Conservation (phyloP, 805 yeast genomes). For the Pichia scutulata region DNA sequence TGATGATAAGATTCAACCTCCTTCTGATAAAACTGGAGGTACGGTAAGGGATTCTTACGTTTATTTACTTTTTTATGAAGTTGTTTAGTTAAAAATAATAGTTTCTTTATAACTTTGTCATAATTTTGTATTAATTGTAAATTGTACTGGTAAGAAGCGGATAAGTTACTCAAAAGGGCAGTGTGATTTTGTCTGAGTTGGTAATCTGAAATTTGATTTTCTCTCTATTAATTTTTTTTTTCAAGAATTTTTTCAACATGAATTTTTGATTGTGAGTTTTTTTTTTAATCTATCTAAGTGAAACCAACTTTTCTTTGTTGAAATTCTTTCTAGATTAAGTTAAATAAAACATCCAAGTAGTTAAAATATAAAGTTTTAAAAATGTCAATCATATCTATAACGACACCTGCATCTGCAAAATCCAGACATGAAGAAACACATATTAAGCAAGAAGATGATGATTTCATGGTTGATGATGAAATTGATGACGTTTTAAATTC, state of each 20-base stretch:
- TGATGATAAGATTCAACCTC: constrained; percentile 51
- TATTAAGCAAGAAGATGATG: constrained; percentile 9
- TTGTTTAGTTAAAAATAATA: background rate
- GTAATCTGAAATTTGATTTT: too few species aligned
- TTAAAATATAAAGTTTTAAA: background rate
- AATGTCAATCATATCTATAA: constrained; percentile 24
- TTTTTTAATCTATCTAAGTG: background rate
- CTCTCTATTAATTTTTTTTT: background rate
- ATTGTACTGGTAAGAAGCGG: too few species aligned
- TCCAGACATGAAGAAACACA: constrained; percentile 8
- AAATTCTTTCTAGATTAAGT: background rate
- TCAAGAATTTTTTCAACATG: background rate
- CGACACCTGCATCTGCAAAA: constrained; percentile 14
- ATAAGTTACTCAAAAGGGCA: too few species aligned
- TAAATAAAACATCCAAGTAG: background rate
- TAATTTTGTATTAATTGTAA: too few species aligned
- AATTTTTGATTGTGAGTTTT: background rate
- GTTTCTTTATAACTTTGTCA: background rate
- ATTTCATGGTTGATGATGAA: constrained; percentile 19
- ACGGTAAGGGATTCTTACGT: constrained; percentile 44
- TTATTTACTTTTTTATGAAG: constrained; percentile 56
- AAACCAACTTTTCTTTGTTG: background rate
- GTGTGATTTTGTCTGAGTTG: too few species aligned
- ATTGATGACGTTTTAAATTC: constrained; percentile 9
- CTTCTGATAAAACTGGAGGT: constrained; percentile 30